These are phyloP conservation scores for Escovopsis sp. DNA, from an alignment of 2,329 filamentous ascomycete genomes.

Conservation along the genomic window DNA sequence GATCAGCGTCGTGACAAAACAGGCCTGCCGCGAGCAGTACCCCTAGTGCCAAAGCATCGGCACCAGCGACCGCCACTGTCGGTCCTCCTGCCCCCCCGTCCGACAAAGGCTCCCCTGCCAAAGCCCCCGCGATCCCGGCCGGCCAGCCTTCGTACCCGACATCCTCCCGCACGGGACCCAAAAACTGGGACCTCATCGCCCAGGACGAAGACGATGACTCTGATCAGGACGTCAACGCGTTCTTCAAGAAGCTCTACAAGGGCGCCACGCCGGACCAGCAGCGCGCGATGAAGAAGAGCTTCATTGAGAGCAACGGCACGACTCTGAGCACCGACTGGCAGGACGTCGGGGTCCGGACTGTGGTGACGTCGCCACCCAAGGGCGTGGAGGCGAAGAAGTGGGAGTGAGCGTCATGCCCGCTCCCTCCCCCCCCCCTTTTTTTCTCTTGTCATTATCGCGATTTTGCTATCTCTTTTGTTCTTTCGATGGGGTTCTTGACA, in stretches of 20 bases:
- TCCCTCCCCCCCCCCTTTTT: too few relatives aligned
- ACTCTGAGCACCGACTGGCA: constrained; percentile 84
- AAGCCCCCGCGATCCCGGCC: constrained; percentile 22
- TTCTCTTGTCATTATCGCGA: too few relatives aligned
- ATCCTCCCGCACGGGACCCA: constrained; percentile 67
- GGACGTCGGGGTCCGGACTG: constrained; percentile 57
- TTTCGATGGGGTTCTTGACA: too few relatives aligned
- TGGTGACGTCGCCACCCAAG: constrained; percentile 61
- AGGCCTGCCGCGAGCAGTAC: too few relatives aligned
- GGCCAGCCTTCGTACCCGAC: constrained; percentile 52
- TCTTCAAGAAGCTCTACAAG: constrained; percentile 85
- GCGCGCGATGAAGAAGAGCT: constrained; percentile 97
- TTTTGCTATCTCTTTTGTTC: too few relatives aligned
- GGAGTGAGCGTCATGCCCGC: constrained; percentile 14
- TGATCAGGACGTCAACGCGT: constrained; percentile 53
- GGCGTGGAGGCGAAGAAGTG: constrained; percentile 67
- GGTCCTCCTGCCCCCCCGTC: neutral
- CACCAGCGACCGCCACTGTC: too few relatives aligned
- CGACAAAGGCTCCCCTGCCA: neutral
- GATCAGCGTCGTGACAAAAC: too few relatives aligned
- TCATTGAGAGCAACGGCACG: constrained; percentile 84
- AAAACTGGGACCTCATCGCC: constrained; percentile 79
- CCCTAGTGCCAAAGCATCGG: too few relatives aligned
- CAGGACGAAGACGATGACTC: constrained; percentile 33
- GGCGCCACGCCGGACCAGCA: constrained; percentile 63